A percentile compares a stretch with the other conserved stretches of the same genome.
Conservation (phyloP, 1,284 basidiomycete genomes). For the Hymenochaete sp. region DNA sequence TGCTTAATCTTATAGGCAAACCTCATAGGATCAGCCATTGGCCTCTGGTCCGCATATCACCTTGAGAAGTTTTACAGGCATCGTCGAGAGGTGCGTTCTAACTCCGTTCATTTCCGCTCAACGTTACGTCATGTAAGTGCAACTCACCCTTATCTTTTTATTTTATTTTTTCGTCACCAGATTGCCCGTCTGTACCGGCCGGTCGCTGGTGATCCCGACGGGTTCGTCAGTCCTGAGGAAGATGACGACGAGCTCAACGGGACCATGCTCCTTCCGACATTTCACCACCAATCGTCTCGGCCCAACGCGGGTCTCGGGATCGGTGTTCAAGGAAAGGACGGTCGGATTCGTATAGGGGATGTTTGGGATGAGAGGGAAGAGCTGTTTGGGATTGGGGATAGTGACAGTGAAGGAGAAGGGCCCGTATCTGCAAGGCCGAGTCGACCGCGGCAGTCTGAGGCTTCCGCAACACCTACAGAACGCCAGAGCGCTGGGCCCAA, state of each 20-base stretch:
- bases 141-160: conserved; percentile 1
- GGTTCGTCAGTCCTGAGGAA: conserved; percentile 45
- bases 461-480: conserved; percentile 20
- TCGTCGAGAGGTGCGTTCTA: conserved; percentile 52
- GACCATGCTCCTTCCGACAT: conserved; percentile 52
- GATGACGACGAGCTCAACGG: conserved; percentile 39
- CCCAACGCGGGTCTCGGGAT: conserved; percentile 20
- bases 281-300: conserved; percentile 22
- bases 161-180: conserved; percentile 28
- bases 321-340: conserved; percentile 17
- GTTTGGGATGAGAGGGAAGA: conserved; percentile 77
- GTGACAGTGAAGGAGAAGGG: conserved; percentile 39
- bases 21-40: conserved; percentile 66
- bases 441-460: conserved; percentile 2
- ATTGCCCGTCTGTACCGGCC: conserved; percentile 70
- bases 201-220: conserved; percentile 36
- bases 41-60: conserved; percentile 58
- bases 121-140: not conserved
- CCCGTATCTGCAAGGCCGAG: not conserved
- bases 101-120: conserved; percentile 3
- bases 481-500: conserved; percentile 13
- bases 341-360: conserved; percentile 39
- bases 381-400: conserved; percentile 61
- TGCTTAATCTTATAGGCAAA: conserved; percentile 52
- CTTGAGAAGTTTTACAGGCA: conserved; percentile 67